A percentile compares a stretch with the other conserved stretches of the same genome.
Conservation (phyloP, 192 early-diverging fungal genomes). For the Phlyctochytrium bullatum region DNA sequence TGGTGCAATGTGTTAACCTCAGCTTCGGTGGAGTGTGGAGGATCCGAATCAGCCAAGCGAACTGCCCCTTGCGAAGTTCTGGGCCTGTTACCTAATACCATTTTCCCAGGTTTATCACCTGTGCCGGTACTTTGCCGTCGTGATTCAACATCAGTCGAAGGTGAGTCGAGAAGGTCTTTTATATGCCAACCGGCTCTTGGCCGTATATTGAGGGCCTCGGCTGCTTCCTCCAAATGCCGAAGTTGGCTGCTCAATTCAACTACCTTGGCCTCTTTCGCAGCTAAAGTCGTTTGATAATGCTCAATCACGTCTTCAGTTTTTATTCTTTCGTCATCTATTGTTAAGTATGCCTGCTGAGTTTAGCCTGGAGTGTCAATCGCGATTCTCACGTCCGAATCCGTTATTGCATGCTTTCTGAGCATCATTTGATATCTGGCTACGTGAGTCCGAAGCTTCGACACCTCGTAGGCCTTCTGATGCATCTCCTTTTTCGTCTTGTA, state of each 20-base stretch:
- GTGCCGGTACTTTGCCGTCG: neutral
- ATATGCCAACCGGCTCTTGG: no score
- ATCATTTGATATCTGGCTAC: constrained; percentile 18
- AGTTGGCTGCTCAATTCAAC: neutral
- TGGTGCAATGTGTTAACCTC: no score
- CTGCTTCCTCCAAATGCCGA: neutral
- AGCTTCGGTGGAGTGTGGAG: no score
- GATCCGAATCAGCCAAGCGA: no score
- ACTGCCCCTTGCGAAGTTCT: no score
- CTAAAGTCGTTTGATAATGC: constrained; percentile 12
- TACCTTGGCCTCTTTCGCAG: neutral
- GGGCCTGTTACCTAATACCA: no score
- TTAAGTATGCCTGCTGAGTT: constrained; percentile 17
- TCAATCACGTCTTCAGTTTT: constrained; percentile 23
- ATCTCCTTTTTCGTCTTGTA: constrained; percentile 18
- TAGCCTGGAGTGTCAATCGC: neutral
- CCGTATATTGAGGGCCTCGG: no score
- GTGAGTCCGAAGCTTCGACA: constrained; percentile 15
- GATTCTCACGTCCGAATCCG: constrained; percentile 12
- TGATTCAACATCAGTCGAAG: neutral
- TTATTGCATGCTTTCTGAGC: constrained; percentile 21
- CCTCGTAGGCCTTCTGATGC: constrained; percentile 15
- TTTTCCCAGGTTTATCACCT: no score
- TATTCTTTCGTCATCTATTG: constrained; percentile 24
- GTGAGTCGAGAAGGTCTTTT: neutral